These are phyloP conservation scores for Panaeolus papilionaceus DNA, from an alignment of 768 basidiomycete genomes.

Conservation along the genomic window DNA sequence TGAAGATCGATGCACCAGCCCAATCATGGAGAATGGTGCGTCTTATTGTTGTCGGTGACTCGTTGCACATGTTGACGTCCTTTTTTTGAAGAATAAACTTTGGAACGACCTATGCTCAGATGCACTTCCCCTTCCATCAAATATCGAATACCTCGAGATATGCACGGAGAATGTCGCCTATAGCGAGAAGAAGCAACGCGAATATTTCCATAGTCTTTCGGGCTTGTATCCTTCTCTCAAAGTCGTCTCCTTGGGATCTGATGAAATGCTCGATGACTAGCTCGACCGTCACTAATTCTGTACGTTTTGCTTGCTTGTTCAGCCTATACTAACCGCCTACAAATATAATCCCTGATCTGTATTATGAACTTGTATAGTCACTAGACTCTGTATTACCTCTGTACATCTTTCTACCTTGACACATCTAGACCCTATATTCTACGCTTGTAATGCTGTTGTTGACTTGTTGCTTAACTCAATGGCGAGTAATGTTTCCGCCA, in stretches of 20 bases:
- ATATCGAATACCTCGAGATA: slow-evolving; percentile 4
- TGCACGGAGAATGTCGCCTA: neutral
- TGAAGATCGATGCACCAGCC: slow-evolving; percentile 1
- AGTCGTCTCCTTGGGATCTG: neutral
- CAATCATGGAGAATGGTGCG: slow-evolving; percentile 8
- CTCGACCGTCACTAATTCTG: neutral
- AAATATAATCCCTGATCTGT: too few species aligned
- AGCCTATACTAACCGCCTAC: neutral
- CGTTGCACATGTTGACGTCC: neutral
- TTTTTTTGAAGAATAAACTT: neutral
- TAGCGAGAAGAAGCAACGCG: neutral
- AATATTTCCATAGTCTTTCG: slow-evolving; percentile 4
- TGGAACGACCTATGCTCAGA: slow-evolving; percentile 1
- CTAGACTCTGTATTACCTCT: too few species aligned
- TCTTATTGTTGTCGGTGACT: neutral
- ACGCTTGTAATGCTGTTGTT: too few species aligned
- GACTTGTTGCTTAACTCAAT: too few species aligned
- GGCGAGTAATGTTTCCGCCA: too few species aligned
- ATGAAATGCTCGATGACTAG: neutral
- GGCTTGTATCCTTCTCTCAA: neutral
- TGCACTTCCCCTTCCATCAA: neutral
- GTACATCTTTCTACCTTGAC: too few species aligned
- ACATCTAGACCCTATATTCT: too few species aligned
- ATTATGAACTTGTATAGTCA: too few species aligned
- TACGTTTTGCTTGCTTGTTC: neutral